Percentiles rank a stretch among this genome's conserved stretches.
phyloP scores from a whole-genome alignment of 2,329 filamentous ascomycete genomes.

The Blastomyces emzantsi region DNA sequence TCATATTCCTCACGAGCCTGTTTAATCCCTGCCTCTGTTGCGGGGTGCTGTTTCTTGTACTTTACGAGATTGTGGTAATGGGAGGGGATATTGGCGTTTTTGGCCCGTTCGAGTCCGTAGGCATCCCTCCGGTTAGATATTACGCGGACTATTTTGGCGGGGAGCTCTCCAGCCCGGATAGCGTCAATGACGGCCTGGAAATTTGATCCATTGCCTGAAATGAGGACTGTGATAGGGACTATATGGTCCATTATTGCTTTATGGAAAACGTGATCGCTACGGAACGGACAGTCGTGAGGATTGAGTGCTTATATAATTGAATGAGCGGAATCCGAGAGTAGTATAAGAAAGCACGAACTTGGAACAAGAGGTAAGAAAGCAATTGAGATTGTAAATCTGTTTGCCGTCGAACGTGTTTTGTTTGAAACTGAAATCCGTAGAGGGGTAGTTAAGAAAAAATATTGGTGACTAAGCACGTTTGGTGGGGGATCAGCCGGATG shows the following conservation, averaged over 20 bases:
- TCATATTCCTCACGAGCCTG: constrained; percentile 61
- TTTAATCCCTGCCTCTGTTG: constrained; percentile 41
- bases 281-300: not conserved
- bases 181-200: constrained; percentile 67
- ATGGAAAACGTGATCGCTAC: not conserved
- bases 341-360: no score
- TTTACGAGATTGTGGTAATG: constrained; percentile 73
- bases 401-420: not conserved
- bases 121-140: constrained; percentile 58
- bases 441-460: not conserved
- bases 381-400: not conserved
- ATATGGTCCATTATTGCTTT: constrained; percentile 14
- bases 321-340: no score
- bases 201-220: constrained; percentile 67
- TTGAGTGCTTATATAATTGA: not conserved
- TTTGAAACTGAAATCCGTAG: not conserved
- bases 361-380: not conserved
- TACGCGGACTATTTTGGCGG: constrained; percentile 51
- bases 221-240: constrained; percentile 56
- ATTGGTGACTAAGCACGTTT: not conserved
- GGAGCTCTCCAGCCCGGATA: constrained; percentile 40
- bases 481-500: not conserved
- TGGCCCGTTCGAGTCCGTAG: constrained; percentile 55
- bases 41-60: constrained; percentile 61
- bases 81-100: constrained; percentile 55